These are phyloP conservation scores for Beverwykella pulmonaria DNA, from an alignment of 495 filamentous ascomycete species.

Conservation along the genomic window DNA sequence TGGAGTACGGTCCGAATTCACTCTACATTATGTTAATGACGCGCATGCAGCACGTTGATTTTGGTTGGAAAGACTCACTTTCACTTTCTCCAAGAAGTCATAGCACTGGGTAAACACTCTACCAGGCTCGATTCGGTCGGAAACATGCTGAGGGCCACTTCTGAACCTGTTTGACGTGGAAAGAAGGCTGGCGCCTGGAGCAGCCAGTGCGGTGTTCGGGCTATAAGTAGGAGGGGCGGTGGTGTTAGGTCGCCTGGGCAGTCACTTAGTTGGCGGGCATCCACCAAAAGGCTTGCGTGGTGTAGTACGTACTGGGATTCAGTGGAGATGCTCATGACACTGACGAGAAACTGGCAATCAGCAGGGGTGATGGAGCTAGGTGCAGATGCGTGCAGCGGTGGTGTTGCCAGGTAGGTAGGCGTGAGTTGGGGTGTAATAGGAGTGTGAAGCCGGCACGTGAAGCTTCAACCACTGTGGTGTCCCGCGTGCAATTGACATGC, in stretches of 20 bases:
- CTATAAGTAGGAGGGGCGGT: too few relatives aligned
- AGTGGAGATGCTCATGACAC: not conserved
- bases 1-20: constrained; percentile 11
- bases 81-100: constrained; percentile 4
- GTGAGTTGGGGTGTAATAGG: not conserved
- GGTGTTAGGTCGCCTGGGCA: too few relatives aligned
- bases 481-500: not conserved
- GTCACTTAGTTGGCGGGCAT: too few relatives aligned
- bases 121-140: not conserved
- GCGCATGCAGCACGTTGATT: not conserved
- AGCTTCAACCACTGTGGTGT: not conserved
- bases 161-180: not conserved
- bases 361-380: not conserved
- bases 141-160: not conserved
- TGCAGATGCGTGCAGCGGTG: not conserved
- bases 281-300: too few relatives aligned
- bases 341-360: not conserved
- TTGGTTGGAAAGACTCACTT: not conserved
- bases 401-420: too few relatives aligned
- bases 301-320: not conserved
- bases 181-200: too few relatives aligned
- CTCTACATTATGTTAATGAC: not conserved
- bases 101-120: not conserved
- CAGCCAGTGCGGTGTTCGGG: too few relatives aligned
- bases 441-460: not conserved